A percentile compares a stretch with the other conserved stretches of the same genome.
These are phyloP conservation scores for Solanum etuberosum DNA, from an alignment of 257 asterid species.

Conservation along the genomic window DNA sequence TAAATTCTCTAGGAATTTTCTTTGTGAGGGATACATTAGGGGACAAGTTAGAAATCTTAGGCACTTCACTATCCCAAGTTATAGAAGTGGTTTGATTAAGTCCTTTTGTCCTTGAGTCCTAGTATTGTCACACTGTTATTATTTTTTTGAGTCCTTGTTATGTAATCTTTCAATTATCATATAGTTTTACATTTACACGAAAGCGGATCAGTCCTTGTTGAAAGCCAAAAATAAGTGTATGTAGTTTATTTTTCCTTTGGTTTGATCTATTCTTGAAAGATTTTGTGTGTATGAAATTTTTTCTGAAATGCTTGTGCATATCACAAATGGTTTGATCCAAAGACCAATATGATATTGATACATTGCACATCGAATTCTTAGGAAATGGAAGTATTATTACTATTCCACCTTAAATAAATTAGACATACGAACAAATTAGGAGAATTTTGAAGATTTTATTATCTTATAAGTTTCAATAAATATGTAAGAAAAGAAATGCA, in stretches of 20 bases:
- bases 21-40: constrained; percentile 16
- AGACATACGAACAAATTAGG: neutral
- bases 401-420: neutral
- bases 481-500: neutral
- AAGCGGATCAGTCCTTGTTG: neutral
- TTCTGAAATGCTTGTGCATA: neutral
- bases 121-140: neutral
- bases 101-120: constrained; percentile 19
- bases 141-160: neutral
- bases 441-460: neutral
- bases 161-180: neutral
- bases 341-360: neutral
- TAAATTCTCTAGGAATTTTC: constrained; percentile 18
- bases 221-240: neutral
- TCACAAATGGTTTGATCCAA: neutral
- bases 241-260: neutral
- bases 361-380: neutral
- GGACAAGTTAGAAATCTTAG: constrained; percentile 11
- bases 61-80: constrained; percentile 23
- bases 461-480: neutral
- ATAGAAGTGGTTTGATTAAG: neutral
- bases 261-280: neutral
- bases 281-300: neutral
- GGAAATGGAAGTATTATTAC: neutral
- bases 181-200: neutral